These are phyloP conservation scores for Penicillium simplicissimum DNA, from an alignment of 495 filamentous ascomycete species.

Conservation along the genomic window DNA sequence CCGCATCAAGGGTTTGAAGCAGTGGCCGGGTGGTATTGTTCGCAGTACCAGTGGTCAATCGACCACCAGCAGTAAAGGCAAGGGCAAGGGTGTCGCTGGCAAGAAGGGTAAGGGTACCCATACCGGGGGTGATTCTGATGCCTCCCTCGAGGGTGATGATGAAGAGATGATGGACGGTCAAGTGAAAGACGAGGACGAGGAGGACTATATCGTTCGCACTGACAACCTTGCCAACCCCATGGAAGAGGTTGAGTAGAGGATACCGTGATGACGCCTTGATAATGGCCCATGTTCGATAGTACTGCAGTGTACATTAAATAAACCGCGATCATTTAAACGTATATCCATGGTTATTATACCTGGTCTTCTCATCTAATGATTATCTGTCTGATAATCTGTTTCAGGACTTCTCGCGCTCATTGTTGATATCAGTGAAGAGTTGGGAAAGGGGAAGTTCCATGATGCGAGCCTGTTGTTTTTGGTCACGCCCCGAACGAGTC, in stretches of 20 bases:
- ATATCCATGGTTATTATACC: not conserved
- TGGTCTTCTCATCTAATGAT: not conserved
- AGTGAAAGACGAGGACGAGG: conserved; percentile 45
- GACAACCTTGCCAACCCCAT: conserved; percentile 38
- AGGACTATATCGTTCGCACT: conserved; percentile 51
- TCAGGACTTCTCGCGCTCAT: not conserved
- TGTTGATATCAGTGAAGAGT: not conserved
- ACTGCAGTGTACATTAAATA: not conserved
- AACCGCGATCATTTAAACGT: not conserved
- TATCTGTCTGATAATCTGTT: not conserved
- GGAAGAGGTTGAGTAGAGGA: conserved; percentile 31
- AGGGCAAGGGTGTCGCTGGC: conserved; percentile 35
- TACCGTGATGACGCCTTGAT: not conserved
- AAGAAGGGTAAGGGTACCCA: conserved; percentile 44
- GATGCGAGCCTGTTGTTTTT: not conserved
- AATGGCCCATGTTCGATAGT: not conserved
- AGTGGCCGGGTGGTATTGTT: conserved; percentile 26
- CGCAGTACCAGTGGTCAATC: conserved; percentile 35
- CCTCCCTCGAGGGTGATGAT: conserved; percentile 40
- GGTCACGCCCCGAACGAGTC: not conserved
- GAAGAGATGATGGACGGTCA: conserved; percentile 39
- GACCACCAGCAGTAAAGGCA: conserved; percentile 37
- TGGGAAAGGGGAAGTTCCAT: not conserved
- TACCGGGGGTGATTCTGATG: conserved; percentile 38
- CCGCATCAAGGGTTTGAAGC: conserved; percentile 36